phyloP scores from a whole-genome alignment of 1,284 basidiomycete species.

The Sparassis latifolia region DNA sequence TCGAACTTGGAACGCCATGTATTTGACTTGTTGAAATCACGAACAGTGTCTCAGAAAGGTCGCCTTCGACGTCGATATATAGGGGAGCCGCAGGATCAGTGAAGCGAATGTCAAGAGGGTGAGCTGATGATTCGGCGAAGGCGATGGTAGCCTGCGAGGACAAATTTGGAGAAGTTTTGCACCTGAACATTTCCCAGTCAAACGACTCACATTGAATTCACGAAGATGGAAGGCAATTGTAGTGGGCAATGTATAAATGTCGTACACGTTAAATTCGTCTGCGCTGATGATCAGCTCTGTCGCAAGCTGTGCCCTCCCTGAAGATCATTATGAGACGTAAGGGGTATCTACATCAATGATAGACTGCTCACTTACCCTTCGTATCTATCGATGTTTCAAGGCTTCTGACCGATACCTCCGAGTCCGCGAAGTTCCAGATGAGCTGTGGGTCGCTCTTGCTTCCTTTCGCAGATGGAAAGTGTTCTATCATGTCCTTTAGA shows the following conservation, averaged over 20 bases:
- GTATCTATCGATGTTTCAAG: slow-evolving; percentile 58
- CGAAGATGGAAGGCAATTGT: slow-evolving; percentile 72
- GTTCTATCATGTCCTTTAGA: slow-evolving; percentile 72
- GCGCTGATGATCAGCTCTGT: slow-evolving; percentile 68
- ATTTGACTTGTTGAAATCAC: slow-evolving; percentile 69
- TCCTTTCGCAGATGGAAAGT: slow-evolving; percentile 60
- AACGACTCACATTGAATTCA: slow-evolving; percentile 64
- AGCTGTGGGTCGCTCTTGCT: slow-evolving; percentile 67
- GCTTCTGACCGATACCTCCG: slow-evolving; percentile 62
- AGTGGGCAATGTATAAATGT: slow-evolving; percentile 51
- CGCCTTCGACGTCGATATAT: slow-evolving; percentile 66
- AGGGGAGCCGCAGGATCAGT: slow-evolving; percentile 65
- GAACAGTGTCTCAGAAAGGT: slow-evolving; percentile 56
- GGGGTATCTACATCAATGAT: not conserved
- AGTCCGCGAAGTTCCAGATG: slow-evolving; percentile 65
- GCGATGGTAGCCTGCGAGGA: slow-evolving; percentile 60
- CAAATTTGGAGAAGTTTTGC: too few species aligned
- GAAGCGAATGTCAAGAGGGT: slow-evolving; percentile 63
- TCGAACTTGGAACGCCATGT: slow-evolving; percentile 29
- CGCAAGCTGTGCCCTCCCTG: slow-evolving; percentile 56
- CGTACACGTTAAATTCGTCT: slow-evolving; percentile 73
- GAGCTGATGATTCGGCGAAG: slow-evolving; percentile 63
- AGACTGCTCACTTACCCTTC: slow-evolving; percentile 38
- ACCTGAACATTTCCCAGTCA: not conserved
- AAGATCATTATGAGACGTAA: not conserved